These are phyloP conservation scores for Lobulomyces angularis DNA, from an alignment of 192 early-diverging fungal genomes.

Conservation along the genomic window DNA sequence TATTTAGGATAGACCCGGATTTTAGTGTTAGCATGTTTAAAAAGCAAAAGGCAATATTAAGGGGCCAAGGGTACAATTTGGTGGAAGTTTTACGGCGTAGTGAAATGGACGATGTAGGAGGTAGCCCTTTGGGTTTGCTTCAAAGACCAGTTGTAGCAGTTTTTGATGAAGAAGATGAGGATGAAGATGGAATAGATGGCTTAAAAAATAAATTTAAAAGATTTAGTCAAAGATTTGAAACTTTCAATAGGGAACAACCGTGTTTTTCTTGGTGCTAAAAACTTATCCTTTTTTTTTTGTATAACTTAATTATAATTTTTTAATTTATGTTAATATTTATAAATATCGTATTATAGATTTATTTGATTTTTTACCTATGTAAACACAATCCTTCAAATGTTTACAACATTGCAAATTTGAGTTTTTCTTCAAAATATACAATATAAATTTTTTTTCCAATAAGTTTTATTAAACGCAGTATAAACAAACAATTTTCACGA, in stretches of 20 bases:
- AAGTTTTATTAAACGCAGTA: no score
- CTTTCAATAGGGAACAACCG: background rate
- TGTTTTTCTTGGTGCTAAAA: background rate
- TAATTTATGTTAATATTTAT: no score
- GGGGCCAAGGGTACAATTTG: slow-evolving; percentile 79
- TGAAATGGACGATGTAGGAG: slow-evolving; percentile 27
- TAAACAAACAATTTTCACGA: no score
- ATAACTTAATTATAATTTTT: no score
- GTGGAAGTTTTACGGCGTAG: slow-evolving; percentile 50
- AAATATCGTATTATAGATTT: no score
- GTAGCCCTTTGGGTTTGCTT: slow-evolving; percentile 40
- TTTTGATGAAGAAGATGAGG: slow-evolving; percentile 25
- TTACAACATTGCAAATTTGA: no score
- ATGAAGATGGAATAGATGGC: background rate
- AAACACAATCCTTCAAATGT: no score
- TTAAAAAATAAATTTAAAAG: background rate
- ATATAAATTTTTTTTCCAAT: no score
- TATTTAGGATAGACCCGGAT: slow-evolving; percentile 62
- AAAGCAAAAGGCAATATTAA: slow-evolving; percentile 67
- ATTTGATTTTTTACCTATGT: no score
- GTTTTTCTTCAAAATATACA: no score
- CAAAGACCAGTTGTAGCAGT: slow-evolving; percentile 29
- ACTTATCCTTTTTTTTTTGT: background rate
- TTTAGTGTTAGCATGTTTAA: slow-evolving; percentile 73
- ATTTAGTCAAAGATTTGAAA: background rate